phyloP scores from a whole-genome alignment of 441 rosid species.

The Jatropha podagrica region DNA sequence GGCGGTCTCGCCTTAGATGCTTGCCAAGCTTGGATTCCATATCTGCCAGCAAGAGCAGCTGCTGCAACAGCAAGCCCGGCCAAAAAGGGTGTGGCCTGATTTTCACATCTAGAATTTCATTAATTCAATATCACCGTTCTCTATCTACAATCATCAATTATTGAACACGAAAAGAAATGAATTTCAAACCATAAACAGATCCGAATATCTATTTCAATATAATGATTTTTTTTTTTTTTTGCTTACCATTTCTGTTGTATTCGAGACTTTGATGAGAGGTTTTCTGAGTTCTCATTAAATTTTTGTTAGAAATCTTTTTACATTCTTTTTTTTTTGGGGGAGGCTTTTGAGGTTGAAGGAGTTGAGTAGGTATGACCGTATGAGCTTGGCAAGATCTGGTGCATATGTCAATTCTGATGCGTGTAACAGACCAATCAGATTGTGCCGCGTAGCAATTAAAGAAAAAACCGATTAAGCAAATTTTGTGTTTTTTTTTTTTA shows the following conservation, averaged over 20 bases:
- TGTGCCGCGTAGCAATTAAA: background rate
- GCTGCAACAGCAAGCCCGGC: constrained; percentile 71
- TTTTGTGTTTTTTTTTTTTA: too few species aligned
- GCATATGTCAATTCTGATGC: background rate
- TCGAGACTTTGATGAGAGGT: background rate
- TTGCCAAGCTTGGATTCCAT: constrained; percentile 80
- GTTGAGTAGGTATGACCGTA: background rate
- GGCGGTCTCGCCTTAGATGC: constrained; percentile 63
- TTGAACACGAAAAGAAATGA: too few species aligned
- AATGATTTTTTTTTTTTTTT: background rate
- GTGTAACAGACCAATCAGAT: background rate
- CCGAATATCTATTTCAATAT: too few species aligned
- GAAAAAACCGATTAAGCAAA: background rate
- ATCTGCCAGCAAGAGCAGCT: constrained; percentile 68
- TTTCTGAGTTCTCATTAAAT: background rate
- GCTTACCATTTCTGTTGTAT: background rate
- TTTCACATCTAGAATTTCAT: constrained; percentile 20
- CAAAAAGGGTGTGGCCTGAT: constrained; percentile 63
- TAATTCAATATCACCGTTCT: too few species aligned
- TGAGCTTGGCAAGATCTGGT: background rate
- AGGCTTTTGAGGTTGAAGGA: background rate
- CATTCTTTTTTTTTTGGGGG: background rate
- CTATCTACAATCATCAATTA: too few species aligned
- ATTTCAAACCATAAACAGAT: too few species aligned
- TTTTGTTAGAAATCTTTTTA: background rate